Percentiles rank a stretch among this genome's conserved stretches.
phyloP scores from a whole-genome alignment of 768 basidiomycete species.

The Tricholoma hemisulphureum region DNA sequence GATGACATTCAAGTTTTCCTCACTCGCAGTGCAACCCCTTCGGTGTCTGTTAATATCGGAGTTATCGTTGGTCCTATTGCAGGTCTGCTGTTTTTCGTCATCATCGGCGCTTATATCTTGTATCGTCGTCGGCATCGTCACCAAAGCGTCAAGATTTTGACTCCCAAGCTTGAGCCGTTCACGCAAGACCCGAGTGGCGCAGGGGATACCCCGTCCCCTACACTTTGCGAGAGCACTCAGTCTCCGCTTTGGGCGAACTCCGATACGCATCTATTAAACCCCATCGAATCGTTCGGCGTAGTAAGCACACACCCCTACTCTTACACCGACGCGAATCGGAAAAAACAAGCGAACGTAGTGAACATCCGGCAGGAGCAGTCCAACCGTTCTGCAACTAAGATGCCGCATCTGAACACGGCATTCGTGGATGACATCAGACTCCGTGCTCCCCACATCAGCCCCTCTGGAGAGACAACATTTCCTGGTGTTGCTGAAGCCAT shows the following conservation, averaged over 20 bases:
- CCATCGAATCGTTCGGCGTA: not conserved
- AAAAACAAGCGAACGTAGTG: not conserved
- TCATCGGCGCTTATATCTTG: slow-evolving; percentile 9
- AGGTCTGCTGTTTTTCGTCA: slow-evolving; percentile 4
- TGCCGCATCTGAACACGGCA: slow-evolving; percentile 1
- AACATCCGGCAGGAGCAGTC: not conserved
- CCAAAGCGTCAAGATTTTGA: not conserved
- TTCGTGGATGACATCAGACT: slow-evolving; percentile 1
- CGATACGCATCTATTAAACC: not conserved
- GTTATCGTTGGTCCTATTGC: slow-evolving; percentile 12
- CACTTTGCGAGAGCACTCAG: not conserved
- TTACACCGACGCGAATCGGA: not conserved
- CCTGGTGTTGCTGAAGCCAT: not conserved
- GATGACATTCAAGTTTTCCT: not conserved
- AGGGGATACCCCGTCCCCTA: not conserved
- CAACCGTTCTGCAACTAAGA: not conserved
- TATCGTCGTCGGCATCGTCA: slow-evolving; percentile 1
- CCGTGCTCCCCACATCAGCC: not conserved
- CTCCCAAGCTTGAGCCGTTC: not conserved
- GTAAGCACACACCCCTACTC: not conserved
- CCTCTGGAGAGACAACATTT: not conserved
- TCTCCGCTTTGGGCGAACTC: not conserved
- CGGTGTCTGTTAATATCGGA: slow-evolving; percentile 8
- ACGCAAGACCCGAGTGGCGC: not conserved
- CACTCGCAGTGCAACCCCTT: not conserved